Evolutionary conservation across 23 red algal species (phyloP).

Genomic region (Gracilaria caudata): DNA sequence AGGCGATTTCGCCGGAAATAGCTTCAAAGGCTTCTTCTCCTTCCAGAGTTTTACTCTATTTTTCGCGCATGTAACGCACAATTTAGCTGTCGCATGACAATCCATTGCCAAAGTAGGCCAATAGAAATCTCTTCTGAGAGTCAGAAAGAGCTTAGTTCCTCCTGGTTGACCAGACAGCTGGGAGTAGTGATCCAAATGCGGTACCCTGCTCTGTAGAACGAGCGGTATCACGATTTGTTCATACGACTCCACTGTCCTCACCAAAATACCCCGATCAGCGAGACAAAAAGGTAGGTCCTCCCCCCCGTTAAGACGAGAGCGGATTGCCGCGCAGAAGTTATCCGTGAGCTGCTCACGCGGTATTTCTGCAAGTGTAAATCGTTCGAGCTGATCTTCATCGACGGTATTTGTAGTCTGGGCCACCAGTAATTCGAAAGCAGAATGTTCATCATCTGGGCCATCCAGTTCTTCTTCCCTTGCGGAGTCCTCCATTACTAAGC

Average conservation of each 20-base stretch:
- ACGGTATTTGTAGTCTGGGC: not conserved
- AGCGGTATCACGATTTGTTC: not conserved
- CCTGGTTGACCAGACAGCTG: not conserved
- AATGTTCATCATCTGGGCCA: not conserved
- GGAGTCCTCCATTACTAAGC: not conserved
- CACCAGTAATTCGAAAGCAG: not conserved
- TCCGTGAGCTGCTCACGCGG: not conserved
- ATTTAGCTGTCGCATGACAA: not conserved
- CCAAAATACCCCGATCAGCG: not conserved
- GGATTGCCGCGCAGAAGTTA: not conserved
- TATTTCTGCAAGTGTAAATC: not conserved
- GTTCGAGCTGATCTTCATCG: not conserved
- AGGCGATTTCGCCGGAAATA: conserved; percentile 30
- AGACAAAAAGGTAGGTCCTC: not conserved
- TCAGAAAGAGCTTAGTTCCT: not conserved
- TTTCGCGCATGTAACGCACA: not conserved
- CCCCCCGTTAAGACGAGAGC: conserved; percentile 7
- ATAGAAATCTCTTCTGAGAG: not conserved
- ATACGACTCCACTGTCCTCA: not conserved
- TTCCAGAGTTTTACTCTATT: conserved; percentile 3
- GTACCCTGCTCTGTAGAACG: not conserved
- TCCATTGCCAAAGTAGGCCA: conserved; percentile 16
- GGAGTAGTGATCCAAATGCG: conserved; percentile 14
- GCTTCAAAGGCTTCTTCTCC: not conserved
- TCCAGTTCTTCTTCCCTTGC: not conserved